Percentiles rank a stretch among this genome's conserved stretches.
phyloP scores from a whole-genome alignment of 192 early-diverging fungal species.

The Coemansia sp. region DNA sequence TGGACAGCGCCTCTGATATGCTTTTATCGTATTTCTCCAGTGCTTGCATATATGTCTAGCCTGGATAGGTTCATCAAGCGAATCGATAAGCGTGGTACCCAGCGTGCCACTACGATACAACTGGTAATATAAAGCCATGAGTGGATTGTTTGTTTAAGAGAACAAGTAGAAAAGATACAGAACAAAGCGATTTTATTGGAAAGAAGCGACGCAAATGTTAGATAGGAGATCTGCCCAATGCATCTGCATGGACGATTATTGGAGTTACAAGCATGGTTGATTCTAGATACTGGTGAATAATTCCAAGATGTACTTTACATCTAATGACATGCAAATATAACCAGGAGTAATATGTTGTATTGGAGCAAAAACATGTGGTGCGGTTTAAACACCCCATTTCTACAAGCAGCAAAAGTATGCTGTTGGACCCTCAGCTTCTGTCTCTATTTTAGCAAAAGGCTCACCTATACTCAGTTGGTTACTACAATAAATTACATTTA shows the following conservation, averaged over 20 bases:
- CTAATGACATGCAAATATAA: too few relatives aligned
- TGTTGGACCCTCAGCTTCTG: too few relatives aligned
- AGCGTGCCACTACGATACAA: constrained; percentile 75
- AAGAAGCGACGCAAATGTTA: neutral
- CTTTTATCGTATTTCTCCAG: constrained; percentile 73
- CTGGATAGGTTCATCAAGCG: constrained; percentile 94
- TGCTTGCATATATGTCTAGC: constrained; percentile 88
- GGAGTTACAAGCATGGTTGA: neutral
- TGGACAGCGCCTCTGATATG: constrained; percentile 84
- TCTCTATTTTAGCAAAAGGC: too few relatives aligned
- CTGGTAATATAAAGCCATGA: constrained; percentile 66
- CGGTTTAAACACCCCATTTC: too few relatives aligned
- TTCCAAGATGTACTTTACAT: too few relatives aligned
- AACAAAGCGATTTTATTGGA: neutral
- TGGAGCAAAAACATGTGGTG: too few relatives aligned
- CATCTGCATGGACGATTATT: neutral
- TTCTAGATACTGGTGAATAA: too few relatives aligned
- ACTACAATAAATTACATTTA: too few relatives aligned
- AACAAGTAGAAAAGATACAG: neutral
- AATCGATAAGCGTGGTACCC: constrained; percentile 90
- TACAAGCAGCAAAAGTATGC: too few relatives aligned
- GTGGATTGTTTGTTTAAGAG: neutral
- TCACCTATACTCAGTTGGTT: too few relatives aligned
- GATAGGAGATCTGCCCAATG: neutral
- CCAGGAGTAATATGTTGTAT: too few relatives aligned